These are phyloP conservation scores for Blastocystis sp. DNA, from an alignment of 352 stramenopile genomes.

Conservation along the genomic window DNA sequence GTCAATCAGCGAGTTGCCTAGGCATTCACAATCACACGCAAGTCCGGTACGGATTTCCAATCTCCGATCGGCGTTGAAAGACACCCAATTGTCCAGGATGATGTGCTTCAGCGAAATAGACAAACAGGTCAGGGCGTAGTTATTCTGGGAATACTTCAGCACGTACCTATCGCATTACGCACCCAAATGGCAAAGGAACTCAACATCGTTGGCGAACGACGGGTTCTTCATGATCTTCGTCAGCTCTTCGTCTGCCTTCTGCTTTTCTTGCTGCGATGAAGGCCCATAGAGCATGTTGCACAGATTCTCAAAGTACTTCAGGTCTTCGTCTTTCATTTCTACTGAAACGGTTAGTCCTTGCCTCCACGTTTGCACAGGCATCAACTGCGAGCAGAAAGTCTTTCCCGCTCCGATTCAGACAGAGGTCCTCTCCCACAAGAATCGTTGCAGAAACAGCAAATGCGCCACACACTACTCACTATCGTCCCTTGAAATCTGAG, in stretches of 20 bases:
- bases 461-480: too few relatives aligned
- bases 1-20: constrained; percentile 49
- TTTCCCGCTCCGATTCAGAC: too few relatives aligned
- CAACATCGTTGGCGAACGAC: constrained; percentile 63
- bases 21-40: not conserved
- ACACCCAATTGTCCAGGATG: constrained; percentile 52
- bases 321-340: constrained; percentile 55
- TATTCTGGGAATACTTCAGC: constrained; percentile 49
- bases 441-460: too few relatives aligned
- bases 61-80: constrained; percentile 21
- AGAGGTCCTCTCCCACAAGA: too few relatives aligned
- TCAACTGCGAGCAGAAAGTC: too few relatives aligned
- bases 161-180: constrained; percentile 34
- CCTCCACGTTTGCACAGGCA: not conserved
- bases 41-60: constrained; percentile 35
- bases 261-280: constrained; percentile 9
- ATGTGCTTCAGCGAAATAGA: constrained; percentile 59
- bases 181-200: not conserved
- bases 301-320: constrained; percentile 63
- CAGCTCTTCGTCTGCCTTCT: constrained; percentile 22
- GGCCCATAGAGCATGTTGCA: constrained; percentile 48
- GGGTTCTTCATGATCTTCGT: constrained; percentile 29
- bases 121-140: constrained; percentile 35
- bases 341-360: not conserved
- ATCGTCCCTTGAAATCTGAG: too few relatives aligned